phyloP scores from a whole-genome alignment of 2,329 filamentous ascomycete genomes.

The Chalara sp. region DNA sequence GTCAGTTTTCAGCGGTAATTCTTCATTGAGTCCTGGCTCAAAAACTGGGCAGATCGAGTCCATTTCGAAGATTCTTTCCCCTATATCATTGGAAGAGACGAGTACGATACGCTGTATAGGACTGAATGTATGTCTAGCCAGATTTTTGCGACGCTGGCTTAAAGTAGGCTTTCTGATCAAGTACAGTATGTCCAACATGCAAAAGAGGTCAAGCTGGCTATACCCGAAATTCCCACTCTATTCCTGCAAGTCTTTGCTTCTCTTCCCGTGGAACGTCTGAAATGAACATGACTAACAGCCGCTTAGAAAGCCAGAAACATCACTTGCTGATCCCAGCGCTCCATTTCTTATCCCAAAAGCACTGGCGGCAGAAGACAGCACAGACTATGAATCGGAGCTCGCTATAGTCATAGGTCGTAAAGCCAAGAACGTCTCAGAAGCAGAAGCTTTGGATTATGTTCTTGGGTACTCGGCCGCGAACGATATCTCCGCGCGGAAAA shows the following conservation, averaged over 20 bases:
- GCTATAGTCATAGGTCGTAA: conserved; percentile 40
- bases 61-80: conserved; percentile 37
- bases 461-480: conserved; percentile 51
- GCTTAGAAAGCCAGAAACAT: conserved; percentile 19
- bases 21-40: conserved; percentile 47
- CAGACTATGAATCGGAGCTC: conserved; percentile 45
- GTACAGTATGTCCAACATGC: conserved; percentile 38
- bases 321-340: conserved; percentile 21
- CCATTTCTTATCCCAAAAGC: conserved; percentile 38
- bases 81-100: conserved; percentile 35
- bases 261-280: not conserved
- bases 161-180: not conserved
- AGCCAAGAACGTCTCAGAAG: conserved; percentile 40
- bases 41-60: conserved; percentile 40
- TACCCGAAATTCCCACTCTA: conserved; percentile 36
- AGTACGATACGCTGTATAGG: conserved; percentile 44
- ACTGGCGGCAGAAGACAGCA: conserved; percentile 35
- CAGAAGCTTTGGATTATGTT: conserved; percentile 41
- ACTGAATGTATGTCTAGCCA: conserved; percentile 34
- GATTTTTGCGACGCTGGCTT: not conserved
- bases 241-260: conserved; percentile 13
- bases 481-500: conserved; percentile 45
- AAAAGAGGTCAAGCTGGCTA: conserved; percentile 35
- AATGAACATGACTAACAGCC: not conserved
- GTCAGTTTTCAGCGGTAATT: conserved; percentile 50